These are phyloP conservation scores for Macrophomina pseudophaseolina DNA, from an alignment of 2,329 filamentous ascomycete species.

Conservation along the genomic window DNA sequence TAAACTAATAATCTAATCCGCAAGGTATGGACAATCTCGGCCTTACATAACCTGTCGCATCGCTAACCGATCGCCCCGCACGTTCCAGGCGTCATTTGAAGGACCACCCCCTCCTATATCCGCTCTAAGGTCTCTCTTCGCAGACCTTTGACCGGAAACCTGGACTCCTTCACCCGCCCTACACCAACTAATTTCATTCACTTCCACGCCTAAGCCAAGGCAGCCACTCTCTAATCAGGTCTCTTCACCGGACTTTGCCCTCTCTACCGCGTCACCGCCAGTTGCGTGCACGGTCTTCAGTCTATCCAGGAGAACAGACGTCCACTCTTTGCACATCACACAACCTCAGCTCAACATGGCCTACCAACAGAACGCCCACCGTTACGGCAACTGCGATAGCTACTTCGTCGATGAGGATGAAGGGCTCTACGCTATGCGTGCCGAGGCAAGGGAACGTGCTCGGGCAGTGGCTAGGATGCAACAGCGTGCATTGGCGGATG, in stretches of 20 bases:
- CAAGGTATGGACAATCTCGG: slow-evolving; percentile 48
- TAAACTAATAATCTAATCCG: slow-evolving; percentile 55
- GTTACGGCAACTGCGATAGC: slow-evolving; percentile 69
- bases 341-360: slow-evolving; percentile 56
- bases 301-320: slow-evolving; percentile 52
- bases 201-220: slow-evolving; percentile 54
- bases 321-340: slow-evolving; percentile 48
- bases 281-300: slow-evolving; percentile 14
- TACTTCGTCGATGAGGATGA: slow-evolving; percentile 70
- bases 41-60: slow-evolving; percentile 32
- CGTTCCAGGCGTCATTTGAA: slow-evolving; percentile 26
- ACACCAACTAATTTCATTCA: slow-evolving; percentile 65
- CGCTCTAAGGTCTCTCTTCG: slow-evolving; percentile 42
- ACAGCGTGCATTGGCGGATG: slow-evolving; percentile 86
- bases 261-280: slow-evolving; percentile 44
- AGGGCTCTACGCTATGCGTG: slow-evolving; percentile 58
- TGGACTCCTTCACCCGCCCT: slow-evolving; percentile 28
- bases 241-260: slow-evolving; percentile 43
- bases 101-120: slow-evolving; percentile 32
- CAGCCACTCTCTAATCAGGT: slow-evolving; percentile 57
- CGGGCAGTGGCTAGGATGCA: slow-evolving; percentile 79
- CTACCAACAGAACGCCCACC: slow-evolving; percentile 56
- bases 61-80: slow-evolving; percentile 26
- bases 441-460: slow-evolving; percentile 75
- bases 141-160: slow-evolving; percentile 21